Percentiles rank a stretch among this genome's conserved stretches.
Evolutionary conservation across 768 basidiomycete species (phyloP).

Genomic region (Mrakia frigida): DNA sequence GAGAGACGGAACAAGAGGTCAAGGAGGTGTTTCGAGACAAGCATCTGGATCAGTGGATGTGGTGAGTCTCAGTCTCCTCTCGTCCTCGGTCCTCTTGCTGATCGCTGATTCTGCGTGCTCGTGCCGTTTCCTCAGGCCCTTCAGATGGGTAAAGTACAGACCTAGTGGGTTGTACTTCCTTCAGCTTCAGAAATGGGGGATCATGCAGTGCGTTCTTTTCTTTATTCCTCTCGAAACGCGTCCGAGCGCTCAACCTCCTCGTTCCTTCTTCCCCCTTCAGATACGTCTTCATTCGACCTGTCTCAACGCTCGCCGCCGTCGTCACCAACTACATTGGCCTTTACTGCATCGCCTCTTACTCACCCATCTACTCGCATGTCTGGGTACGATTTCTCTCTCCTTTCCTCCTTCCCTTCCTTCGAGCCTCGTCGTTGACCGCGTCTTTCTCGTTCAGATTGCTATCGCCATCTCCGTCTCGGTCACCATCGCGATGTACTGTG

Average conservation of each 20-base stretch:
- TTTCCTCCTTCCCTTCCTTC: background rate
- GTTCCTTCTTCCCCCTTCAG: background rate
- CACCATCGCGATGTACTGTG: conserved; percentile 69
- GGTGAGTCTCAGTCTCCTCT: conserved; percentile 35
- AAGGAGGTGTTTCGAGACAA: conserved; percentile 45
- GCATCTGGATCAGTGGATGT: conserved; percentile 58
- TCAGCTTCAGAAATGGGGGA: conserved; percentile 70
- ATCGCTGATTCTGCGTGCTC: background rate
- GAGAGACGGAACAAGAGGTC: conserved; percentile 44
- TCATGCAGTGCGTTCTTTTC: conserved; percentile 69
- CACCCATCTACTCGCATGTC: conserved; percentile 61
- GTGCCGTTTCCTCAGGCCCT: conserved; percentile 43
- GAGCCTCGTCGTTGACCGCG: background rate
- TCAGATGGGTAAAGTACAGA: conserved; percentile 60
- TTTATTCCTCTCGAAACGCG: background rate
- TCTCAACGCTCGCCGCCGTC: conserved; percentile 45
- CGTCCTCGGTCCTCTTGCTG: background rate
- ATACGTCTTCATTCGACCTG: conserved; percentile 23
- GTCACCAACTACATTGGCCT: conserved; percentile 55
- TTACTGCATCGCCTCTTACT: conserved; percentile 71
- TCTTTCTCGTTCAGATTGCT: conserved; percentile 49
- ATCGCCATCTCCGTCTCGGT: conserved; percentile 64
- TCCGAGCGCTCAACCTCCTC: background rate
- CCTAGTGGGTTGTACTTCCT: conserved; percentile 66
- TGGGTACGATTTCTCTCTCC: conserved; percentile 51